Percentiles rank a stretch among this genome's conserved stretches.
Evolutionary conservation across 768 basidiomycete species (phyloP).

Genomic region (Lactarius deliciosus): DNA sequence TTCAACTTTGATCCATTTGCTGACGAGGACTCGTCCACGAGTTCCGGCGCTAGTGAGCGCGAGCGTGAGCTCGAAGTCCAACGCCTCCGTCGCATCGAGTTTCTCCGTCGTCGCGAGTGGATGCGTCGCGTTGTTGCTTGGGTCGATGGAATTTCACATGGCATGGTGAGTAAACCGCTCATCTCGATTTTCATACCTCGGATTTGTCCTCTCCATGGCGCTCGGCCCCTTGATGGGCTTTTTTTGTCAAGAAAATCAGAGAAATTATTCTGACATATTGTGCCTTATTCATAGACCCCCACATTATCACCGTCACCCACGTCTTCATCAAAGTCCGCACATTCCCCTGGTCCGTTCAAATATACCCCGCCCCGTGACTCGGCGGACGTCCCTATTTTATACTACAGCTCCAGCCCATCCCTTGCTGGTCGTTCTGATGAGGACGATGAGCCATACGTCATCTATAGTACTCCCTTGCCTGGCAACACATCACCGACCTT

Average conservation of each 20-base stretch:
- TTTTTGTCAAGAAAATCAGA: not conserved
- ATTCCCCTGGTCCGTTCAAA: conserved; percentile 7
- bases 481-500: conserved; percentile 1
- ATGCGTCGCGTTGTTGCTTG: conserved; percentile 30
- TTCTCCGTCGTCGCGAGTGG: conserved; percentile 29
- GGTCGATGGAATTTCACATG: conserved; percentile 28
- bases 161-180: conserved; percentile 19
- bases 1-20: conserved; percentile 31
- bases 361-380: conserved; percentile 22
- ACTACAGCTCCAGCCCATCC: conserved; percentile 23
- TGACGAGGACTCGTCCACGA: conserved; percentile 26
- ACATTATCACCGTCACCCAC: conserved; percentile 19
- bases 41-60: conserved; percentile 19
- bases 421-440: conserved; percentile 18
- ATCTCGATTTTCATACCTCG: not conserved
- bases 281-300: conserved; percentile 17
- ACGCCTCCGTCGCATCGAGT: conserved; percentile 26
- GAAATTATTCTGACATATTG: conserved; percentile 9
- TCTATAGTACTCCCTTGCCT: conserved; percentile 29
- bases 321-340: conserved; percentile 8
- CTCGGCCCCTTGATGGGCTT: conserved; percentile 2
- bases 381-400: conserved; percentile 23
- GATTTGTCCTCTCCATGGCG: not conserved
- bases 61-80: conserved; percentile 23
- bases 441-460: conserved; percentile 29